A percentile compares a stretch with the other conserved stretches of the same genome.
Conservation (phyloP, 2,329 filamentous ascomycete species). For the Pseudopyricularia cyperi region DNA sequence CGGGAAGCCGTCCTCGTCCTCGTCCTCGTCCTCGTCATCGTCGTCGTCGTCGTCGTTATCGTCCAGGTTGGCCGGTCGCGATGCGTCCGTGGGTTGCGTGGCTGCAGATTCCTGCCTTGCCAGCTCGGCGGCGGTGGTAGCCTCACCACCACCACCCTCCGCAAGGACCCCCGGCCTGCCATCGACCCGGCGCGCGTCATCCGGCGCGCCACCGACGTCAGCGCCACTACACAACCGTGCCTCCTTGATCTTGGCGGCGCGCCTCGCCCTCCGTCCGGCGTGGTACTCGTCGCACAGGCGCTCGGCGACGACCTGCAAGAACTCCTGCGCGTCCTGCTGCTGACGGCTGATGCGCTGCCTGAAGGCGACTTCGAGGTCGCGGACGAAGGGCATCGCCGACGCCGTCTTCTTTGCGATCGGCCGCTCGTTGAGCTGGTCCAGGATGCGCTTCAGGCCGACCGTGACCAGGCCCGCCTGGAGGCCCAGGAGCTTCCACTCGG, state of each 20-base stretch:
- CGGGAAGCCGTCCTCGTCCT: slow-evolving; percentile 64
- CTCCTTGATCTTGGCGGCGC: slow-evolving; percentile 39
- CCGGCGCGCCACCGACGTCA: background rate
- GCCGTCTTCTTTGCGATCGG: slow-evolving; percentile 92
- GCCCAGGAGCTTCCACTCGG: slow-evolving; percentile 49
- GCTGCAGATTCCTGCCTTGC: background rate
- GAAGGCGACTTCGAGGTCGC: slow-evolving; percentile 73
- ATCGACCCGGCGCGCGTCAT: slow-evolving; percentile 4
- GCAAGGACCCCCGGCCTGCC: slow-evolving; percentile 4
- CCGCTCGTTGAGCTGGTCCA: slow-evolving; percentile 85
- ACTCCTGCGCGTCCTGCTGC: slow-evolving; percentile 97
- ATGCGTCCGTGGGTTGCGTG: too few relatives aligned
- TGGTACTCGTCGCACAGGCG: slow-evolving; percentile 89
- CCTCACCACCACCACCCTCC: background rate
- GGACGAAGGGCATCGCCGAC: slow-evolving; percentile 72
- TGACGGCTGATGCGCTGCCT: slow-evolving; percentile 81
- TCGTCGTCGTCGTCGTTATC: slow-evolving; percentile 6
- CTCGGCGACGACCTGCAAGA: slow-evolving; percentile 87
- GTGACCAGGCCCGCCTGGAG: slow-evolving; percentile 77
- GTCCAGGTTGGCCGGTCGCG: background rate
- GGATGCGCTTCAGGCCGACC: slow-evolving; percentile 76
- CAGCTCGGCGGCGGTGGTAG: background rate
- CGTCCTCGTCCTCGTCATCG: slow-evolving; percentile 16
- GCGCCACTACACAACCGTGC: slow-evolving; percentile 9
- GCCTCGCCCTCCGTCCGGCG: slow-evolving; percentile 63